phyloP scores from a whole-genome alignment of 495 filamentous ascomycete species.

The Astrocystis sublimbata region DNA sequence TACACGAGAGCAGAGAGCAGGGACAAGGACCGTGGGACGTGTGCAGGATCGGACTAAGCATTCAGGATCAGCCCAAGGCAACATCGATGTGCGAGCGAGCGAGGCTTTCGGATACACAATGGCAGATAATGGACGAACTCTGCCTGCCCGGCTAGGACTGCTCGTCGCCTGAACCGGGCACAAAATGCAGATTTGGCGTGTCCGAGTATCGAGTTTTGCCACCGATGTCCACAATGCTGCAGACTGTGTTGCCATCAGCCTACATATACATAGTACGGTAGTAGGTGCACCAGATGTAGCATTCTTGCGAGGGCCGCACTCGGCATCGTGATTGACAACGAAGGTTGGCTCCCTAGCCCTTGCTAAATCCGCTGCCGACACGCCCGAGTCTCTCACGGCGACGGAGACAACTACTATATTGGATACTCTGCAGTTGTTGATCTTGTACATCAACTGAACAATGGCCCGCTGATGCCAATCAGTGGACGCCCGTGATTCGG shows the following conservation, averaged over 20 bases:
- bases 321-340: no score
- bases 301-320: no score
- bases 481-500: neutral
- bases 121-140: no score
- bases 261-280: neutral
- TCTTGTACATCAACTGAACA: neutral
- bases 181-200: no score
- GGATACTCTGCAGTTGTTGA: constrained; percentile 1
- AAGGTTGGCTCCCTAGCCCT: neutral
- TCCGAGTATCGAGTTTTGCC: no score
- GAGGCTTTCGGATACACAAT: constrained; percentile 1
- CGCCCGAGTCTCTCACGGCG: neutral
- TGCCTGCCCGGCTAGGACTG: no score
- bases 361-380: neutral
- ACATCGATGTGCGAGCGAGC: neutral
- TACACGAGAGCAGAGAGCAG: neutral
- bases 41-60: no score
- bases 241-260: neutral
- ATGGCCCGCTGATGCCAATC: constrained; percentile 1
- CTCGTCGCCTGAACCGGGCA: no score
- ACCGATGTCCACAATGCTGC: neutral
- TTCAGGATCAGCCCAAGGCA: no score
- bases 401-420: constrained; percentile 11
- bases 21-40: neutral
- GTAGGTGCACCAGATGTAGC: no score